Percentiles rank a stretch among this genome's conserved stretches.
phyloP scores from a whole-genome alignment of 176 grass and related monocot genomes.

The Stipa capillata region DNA sequence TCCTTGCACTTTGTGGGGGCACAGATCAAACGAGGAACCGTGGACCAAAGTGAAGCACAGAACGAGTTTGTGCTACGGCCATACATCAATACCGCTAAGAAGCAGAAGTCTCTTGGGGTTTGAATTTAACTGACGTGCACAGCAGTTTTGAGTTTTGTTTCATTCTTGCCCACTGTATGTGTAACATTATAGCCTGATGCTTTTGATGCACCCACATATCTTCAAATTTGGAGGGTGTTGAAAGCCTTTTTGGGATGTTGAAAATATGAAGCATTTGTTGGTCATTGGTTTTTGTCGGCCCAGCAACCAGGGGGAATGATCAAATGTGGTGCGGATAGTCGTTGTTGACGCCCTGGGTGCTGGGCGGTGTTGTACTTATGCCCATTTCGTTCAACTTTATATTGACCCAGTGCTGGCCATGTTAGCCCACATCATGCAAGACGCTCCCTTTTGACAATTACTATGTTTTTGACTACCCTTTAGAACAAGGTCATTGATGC shows the following conservation, averaged over 20 bases:
- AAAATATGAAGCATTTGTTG: no score
- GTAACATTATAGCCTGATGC: neutral
- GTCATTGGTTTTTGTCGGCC: no score
- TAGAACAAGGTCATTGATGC: no score
- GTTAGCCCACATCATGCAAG: no score
- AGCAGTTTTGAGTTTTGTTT: neutral
- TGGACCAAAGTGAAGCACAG: slow-evolving; percentile 74
- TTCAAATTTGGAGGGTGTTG: neutral
- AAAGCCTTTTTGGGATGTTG: neutral
- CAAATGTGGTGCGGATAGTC: no score
- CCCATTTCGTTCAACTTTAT: no score
- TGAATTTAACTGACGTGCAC: neutral
- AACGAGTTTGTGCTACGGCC: slow-evolving; percentile 61
- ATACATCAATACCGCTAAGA: slow-evolving; percentile 80
- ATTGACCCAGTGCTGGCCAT: no score
- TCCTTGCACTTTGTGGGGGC: neutral
- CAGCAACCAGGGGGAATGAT: no score
- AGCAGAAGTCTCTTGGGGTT: slow-evolving; percentile 59
- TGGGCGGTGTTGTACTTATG: no score
- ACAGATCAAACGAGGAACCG: slow-evolving; percentile 60
- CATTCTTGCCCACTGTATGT: neutral
- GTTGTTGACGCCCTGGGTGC: no score
- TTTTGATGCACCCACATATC: neutral
- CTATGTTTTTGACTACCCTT: no score
- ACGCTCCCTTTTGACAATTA: no score